Evolutionary conservation across 129 eudicot genomes (phyloP).

Genomic region (Lonicera japonica): DNA sequence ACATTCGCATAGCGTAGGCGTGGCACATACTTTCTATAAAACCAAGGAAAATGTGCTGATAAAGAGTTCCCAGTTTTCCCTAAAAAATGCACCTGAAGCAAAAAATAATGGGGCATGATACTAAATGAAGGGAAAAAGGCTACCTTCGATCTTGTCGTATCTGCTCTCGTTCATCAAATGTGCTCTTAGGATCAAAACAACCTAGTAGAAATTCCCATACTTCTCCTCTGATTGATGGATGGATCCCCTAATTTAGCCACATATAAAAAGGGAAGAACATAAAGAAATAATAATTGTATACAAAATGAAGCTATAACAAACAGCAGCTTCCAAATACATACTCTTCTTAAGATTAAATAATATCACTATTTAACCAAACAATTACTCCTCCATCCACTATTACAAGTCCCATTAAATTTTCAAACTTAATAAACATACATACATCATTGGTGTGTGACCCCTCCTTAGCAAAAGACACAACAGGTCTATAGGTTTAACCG

Average conservation of each 20-base stretch:
- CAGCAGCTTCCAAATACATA: too few species aligned
- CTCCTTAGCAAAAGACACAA: too few species aligned
- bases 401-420: too few species aligned
- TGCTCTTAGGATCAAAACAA: conserved; percentile 84
- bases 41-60: too few species aligned
- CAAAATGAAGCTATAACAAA: background rate
- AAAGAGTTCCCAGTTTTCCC: background rate
- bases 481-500: too few species aligned
- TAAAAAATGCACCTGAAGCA: background rate
- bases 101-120: background rate
- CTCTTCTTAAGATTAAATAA: too few species aligned
- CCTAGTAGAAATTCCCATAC: conserved; percentile 97
- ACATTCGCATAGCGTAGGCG: too few species aligned
- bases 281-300: background rate
- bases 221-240: conserved; percentile 95
- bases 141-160: conserved; percentile 78
- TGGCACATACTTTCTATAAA: too few species aligned
- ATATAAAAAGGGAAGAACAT: conserved; percentile 7
- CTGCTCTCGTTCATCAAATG: conserved; percentile 76
- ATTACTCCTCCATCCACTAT: too few species aligned
- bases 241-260: conserved; percentile 62
- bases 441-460: too few species aligned
- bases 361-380: too few species aligned
- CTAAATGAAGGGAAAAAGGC: conserved; percentile 1
- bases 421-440: too few species aligned